Evolutionary conservation across 176 grass and related monocot species (phyloP).

Genomic region (Stipa capillata): DNA sequence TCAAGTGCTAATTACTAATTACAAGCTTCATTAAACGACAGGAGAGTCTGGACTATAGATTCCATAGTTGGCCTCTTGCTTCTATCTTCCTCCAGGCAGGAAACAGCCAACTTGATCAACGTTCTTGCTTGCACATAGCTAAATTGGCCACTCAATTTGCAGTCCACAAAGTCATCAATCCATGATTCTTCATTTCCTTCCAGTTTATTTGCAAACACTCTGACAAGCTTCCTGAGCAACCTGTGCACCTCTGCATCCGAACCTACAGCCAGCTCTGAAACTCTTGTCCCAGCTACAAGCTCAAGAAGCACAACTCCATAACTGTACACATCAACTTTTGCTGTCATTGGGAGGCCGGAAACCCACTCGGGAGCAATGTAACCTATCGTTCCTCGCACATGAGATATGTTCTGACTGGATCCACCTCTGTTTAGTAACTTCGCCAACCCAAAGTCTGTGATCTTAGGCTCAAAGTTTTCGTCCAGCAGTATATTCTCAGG

Average conservation of each 20-base stretch:
- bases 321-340: conserved; percentile 38
- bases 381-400: conserved; percentile 33
- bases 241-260: not conserved
- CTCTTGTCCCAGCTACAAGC: conserved; percentile 7
- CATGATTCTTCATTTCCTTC: not conserved
- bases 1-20: not conserved
- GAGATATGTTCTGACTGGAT: conserved; percentile 10
- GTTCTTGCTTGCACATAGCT: not conserved
- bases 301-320: conserved; percentile 38
- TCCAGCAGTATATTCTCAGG: conserved; percentile 42
- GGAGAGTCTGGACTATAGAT: not conserved
- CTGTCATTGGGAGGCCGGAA: conserved; percentile 12
- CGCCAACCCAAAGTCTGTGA: conserved; percentile 28
- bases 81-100: not conserved
- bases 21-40: not conserved
- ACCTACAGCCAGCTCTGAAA: conserved; percentile 11
- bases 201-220: not conserved
- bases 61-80: not conserved
- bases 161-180: not conserved
- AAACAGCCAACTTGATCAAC: not conserved
- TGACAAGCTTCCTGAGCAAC: not conserved
- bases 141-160: not conserved
- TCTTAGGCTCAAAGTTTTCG: conserved; percentile 22
- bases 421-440: conserved; percentile 21
- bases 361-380: conserved; percentile 45